These are phyloP conservation scores for Alternaria consortialis DNA, from an alignment of 2,329 filamentous ascomycete genomes.

Conservation along the genomic window DNA sequence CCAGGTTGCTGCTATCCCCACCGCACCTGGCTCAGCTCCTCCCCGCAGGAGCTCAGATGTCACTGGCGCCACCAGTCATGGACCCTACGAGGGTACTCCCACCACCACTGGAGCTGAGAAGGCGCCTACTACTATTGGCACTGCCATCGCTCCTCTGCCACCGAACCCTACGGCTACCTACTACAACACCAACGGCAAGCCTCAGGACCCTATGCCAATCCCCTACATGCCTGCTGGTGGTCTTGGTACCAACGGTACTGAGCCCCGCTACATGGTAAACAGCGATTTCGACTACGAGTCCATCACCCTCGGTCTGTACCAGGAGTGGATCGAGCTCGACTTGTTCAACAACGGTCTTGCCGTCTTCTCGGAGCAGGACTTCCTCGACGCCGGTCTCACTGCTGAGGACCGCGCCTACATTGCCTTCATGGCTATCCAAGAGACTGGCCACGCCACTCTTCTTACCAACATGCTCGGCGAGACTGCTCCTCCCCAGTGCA, in stretches of 20 bases:
- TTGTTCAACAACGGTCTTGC: slow-evolving; percentile 80
- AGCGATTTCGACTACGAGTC: slow-evolving; percentile 88
- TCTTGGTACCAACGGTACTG: slow-evolving; percentile 78
- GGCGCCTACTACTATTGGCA: slow-evolving; percentile 62
- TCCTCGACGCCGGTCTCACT: slow-evolving; percentile 71
- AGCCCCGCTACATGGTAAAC: slow-evolving; percentile 77
- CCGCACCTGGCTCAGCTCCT: slow-evolving; percentile 46
- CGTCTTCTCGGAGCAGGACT: slow-evolving; percentile 74
- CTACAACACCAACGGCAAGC: slow-evolving; percentile 75
- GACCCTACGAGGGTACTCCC: slow-evolving; percentile 70
- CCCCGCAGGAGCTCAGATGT: slow-evolving; percentile 60
- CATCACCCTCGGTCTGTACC: slow-evolving; percentile 76
- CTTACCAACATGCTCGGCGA: slow-evolving; percentile 80
- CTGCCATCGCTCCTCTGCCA: slow-evolving; percentile 66
- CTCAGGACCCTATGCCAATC: slow-evolving; percentile 73
- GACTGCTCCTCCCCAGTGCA: slow-evolving; percentile 75
- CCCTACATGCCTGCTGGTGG: slow-evolving; percentile 77
- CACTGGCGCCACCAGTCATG: slow-evolving; percentile 72
- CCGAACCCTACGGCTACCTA: slow-evolving; percentile 69
- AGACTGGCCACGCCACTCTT: slow-evolving; percentile 79
- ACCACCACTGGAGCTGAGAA: slow-evolving; percentile 75
- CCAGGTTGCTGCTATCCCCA: slow-evolving; percentile 48
- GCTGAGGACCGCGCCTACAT: slow-evolving; percentile 76
- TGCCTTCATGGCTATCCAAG: slow-evolving; percentile 79
- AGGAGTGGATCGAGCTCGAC: slow-evolving; percentile 87